Evolutionary conservation across 179 eudicot species (phyloP).

Genomic region (Dionaea muscipula): DNA sequence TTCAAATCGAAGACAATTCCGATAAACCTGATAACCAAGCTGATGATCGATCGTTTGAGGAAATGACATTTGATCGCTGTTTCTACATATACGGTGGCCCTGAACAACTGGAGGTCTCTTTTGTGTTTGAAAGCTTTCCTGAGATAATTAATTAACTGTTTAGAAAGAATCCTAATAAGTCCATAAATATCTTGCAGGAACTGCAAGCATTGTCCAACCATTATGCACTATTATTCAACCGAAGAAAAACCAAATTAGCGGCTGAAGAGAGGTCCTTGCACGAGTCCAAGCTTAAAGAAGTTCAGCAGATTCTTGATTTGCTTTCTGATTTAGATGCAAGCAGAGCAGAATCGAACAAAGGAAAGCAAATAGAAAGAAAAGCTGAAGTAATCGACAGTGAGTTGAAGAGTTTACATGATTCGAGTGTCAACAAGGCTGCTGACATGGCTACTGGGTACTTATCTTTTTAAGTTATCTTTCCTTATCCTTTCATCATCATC

Average conservation of each 20-base stretch:
- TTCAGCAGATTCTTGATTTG: constrained; percentile 73
- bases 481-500: not conserved
- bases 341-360: constrained; percentile 45
- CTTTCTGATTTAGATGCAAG: constrained; percentile 40
- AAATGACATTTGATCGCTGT: constrained; percentile 83
- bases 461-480: not conserved
- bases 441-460: constrained; percentile 94
- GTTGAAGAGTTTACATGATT: constrained; percentile 61
- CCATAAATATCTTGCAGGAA: constrained; percentile 40
- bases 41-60: constrained; percentile 71
- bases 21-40: constrained; percentile 27
- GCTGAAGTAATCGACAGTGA: constrained; percentile 43
- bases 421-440: constrained; percentile 91
- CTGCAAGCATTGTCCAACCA: constrained; percentile 88
- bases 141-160: too few species aligned
- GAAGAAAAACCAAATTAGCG: constrained; percentile 68
- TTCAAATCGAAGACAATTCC: constrained; percentile 45
- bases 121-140: constrained; percentile 1
- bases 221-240: constrained; percentile 64
- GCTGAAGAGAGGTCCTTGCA: constrained; percentile 64
- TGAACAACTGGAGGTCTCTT: constrained; percentile 76
- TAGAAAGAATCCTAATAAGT: not conserved
- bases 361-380: constrained; percentile 63
- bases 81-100: constrained; percentile 99
- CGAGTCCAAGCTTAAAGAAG: constrained; percentile 74